A percentile compares a stretch with the other conserved stretches of the same genome.
Evolutionary conservation across 768 basidiomycete species (phyloP).

Genomic region (Cystofilobasidium bisporidii): DNA sequence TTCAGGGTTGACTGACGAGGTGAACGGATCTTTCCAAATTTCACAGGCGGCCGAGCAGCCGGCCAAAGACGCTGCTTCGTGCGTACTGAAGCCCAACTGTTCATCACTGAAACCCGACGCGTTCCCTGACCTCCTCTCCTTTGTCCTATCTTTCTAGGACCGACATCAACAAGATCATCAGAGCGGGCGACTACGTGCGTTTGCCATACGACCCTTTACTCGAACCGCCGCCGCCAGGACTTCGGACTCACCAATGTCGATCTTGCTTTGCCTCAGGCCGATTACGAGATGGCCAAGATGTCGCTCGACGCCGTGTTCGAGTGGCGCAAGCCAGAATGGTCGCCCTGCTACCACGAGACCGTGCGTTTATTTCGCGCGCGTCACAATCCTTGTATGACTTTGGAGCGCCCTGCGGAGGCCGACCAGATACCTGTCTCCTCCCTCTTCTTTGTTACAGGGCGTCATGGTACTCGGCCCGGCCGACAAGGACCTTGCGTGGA

Average conservation of each 20-base stretch:
- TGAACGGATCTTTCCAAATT: no score
- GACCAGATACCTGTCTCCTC: no score
- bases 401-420: no score
- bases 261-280: conserved; percentile 33
- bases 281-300: conserved; percentile 58
- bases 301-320: conserved; percentile 64
- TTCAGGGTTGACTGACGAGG: no score
- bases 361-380: conserved; percentile 32
- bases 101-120: no score
- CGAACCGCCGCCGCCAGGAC: no score
- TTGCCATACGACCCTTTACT: not conserved
- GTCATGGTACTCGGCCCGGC: conserved; percentile 1
- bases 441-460: not conserved
- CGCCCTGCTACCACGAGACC: conserved; percentile 68
- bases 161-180: conserved; percentile 38
- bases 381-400: no score
- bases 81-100: no score
- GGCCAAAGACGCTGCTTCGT: conserved; percentile 63
- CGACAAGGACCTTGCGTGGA: conserved; percentile 13
- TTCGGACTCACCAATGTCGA: no score
- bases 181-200: conserved; percentile 39
- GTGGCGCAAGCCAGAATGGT: conserved; percentile 56
- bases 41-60: conserved; percentile 56
- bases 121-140: no score
- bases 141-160: conserved; percentile 39